A percentile compares a stretch with the other conserved stretches of the same genome.
phyloP scores from a whole-genome alignment of 495 filamentous ascomycete species.

The Xylaria scruposa region DNA sequence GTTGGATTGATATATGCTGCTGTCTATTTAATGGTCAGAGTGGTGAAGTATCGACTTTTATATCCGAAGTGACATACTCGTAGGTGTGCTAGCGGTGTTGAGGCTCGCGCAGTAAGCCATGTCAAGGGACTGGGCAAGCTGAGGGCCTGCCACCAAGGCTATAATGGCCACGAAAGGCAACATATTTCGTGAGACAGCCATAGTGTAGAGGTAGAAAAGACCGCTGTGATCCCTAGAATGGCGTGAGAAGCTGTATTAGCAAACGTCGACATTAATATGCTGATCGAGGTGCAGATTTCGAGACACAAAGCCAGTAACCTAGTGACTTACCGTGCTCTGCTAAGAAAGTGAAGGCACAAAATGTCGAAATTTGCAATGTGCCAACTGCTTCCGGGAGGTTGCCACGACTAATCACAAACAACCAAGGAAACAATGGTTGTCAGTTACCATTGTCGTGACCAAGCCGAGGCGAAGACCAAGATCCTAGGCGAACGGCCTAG shows the following conservation, averaged over 20 bases:
- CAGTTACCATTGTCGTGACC: slow-evolving; percentile 22
- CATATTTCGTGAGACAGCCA: slow-evolving; percentile 31
- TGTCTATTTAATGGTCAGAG: slow-evolving; percentile 37
- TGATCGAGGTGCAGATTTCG: background rate
- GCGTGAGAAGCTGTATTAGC: background rate
- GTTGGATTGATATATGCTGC: slow-evolving; percentile 53
- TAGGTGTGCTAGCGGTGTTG: slow-evolving; percentile 47
- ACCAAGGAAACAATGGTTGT: slow-evolving; percentile 22
- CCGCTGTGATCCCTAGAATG: background rate
- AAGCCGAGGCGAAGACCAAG: background rate
- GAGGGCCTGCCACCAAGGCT: slow-evolving; percentile 25
- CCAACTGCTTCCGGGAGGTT: slow-evolving; percentile 9
- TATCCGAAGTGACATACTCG: slow-evolving; percentile 37
- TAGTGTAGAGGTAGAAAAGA: slow-evolving; percentile 24
- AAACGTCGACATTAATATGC: background rate
- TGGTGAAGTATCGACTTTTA: background rate
- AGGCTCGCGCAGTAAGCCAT: slow-evolving; percentile 50
- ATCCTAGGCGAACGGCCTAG: background rate
- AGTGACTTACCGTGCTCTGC: slow-evolving; percentile 12
- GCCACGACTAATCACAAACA: slow-evolving; percentile 23
- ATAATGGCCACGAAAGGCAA: slow-evolving; percentile 17
- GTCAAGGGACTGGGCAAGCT: slow-evolving; percentile 34
- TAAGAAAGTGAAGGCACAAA: slow-evolving; percentile 5
- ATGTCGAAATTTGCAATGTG: background rate
- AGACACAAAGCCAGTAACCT: background rate